Base-by-base conservation (phyloP, 148 eudicot species). In the Vaccinium myrtillus region DNA sequence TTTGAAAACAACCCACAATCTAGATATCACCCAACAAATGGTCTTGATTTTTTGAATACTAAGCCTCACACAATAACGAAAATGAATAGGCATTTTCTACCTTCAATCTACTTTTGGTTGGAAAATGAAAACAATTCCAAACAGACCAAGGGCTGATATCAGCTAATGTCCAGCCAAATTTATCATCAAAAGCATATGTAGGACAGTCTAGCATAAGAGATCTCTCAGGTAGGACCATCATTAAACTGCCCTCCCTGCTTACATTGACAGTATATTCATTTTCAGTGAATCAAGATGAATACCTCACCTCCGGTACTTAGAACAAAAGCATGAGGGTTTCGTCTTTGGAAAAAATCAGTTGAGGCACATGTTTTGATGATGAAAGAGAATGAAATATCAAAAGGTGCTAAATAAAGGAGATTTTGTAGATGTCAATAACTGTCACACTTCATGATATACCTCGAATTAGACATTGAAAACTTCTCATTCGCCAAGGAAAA, bases 251-350 rank as follows among this genome's bases (percentile, higher is more conserved):
- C 39, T 10, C 71, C 71, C 32, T 65, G 15, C 16, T 67, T 25
- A 67, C 73, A 25, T 3, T 67, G 7, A 11, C 2, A 25, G 73
- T 16, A 25, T 67, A 32, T 27, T 25, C 36, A 4, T 43, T 43
- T 43, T 43, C 46, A 43, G 5, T 43, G 77, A 73, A 32, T 73
- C n/a, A 16, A 73, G 2, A 73, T 78, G n/a, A 67, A 10, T 63
- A 16, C 10, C 27, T 16, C 50, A 13, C 6, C 67, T 18, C 0
- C 21, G 76, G 65, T 65, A 69, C 75, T 81, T 39, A 25, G 36
- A 27, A 36, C 27, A 25, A 49, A 81, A 81, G 56, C 56, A 39
- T 12, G 75, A 65, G 56, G n/a, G 10, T 81, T 81, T 63, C 59
- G 27, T 30, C 55, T 46, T 19, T 25, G 58, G 50, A 78, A 2